phyloP scores from a whole-genome alignment of 805 yeast species.

The Starmera dryadoides region DNA sequence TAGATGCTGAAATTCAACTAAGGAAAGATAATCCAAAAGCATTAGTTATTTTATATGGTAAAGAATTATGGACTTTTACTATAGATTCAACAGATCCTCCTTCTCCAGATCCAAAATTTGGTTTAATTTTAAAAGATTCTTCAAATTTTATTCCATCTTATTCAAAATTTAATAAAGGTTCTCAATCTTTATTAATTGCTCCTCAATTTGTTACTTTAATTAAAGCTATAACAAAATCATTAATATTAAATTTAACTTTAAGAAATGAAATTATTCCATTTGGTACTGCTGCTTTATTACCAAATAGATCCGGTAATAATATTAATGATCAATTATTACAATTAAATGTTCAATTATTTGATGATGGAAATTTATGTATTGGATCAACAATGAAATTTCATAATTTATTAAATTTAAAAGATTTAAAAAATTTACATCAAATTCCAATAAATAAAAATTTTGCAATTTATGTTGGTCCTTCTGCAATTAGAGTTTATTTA shows the following conservation, averaged over 20 bases:
- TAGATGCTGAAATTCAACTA: slow-evolving; percentile 32
- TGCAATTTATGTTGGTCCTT: slow-evolving; percentile 46
- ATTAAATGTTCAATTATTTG: slow-evolving; percentile 40
- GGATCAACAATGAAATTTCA: slow-evolving; percentile 8
- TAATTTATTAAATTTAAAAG: slow-evolving; percentile 11
- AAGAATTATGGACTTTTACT: slow-evolving; percentile 38
- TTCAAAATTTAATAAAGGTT: slow-evolving; percentile 6
- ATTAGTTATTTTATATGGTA: slow-evolving; percentile 30
- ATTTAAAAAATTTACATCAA: slow-evolving; percentile 12
- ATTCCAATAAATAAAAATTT: slow-evolving; percentile 20
- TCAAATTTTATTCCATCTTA: slow-evolving; percentile 13
- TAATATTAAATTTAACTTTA: slow-evolving; percentile 26
- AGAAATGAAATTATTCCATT: slow-evolving; percentile 37
- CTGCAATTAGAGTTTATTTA: slow-evolving; percentile 44
- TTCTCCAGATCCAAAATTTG: slow-evolving; percentile 20
- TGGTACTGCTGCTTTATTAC: slow-evolving; percentile 36
- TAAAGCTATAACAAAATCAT: slow-evolving; percentile 39
- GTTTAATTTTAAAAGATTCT: slow-evolving; percentile 7
- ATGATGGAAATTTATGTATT: slow-evolving; percentile 28
- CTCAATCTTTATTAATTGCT: slow-evolving; percentile 23
- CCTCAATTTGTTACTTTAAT: slow-evolving; percentile 38
- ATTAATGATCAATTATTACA: slow-evolving; percentile 28
- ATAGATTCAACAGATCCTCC: slow-evolving; percentile 25
- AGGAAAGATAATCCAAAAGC: slow-evolving; percentile 27
- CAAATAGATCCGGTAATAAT: no score